Evolutionary conservation across 2,329 filamentous ascomycete genomes (phyloP).

Genomic region (Rhinocladiella similis): DNA sequence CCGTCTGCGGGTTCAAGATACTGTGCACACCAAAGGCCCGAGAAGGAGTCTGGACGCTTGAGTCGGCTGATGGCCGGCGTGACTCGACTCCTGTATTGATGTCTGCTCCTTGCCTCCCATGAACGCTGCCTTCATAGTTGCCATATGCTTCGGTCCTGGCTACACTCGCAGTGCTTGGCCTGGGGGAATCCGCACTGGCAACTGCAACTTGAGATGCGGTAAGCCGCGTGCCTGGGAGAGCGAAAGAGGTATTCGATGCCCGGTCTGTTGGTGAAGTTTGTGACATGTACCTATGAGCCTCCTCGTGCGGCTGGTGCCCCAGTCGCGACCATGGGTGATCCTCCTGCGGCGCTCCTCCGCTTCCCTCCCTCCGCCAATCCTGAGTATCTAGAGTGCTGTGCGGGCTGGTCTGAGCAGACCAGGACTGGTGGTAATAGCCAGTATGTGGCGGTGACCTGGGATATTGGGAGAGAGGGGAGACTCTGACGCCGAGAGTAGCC

Average conservation of each 20-base stretch:
- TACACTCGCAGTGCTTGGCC: conserved; percentile 20
- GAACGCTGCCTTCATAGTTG: conserved; percentile 10
- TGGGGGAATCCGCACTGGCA: conserved; percentile 15
- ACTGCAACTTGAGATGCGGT: conserved; percentile 1
- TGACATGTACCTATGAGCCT: conserved; percentile 30
- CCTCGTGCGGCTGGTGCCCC: conserved; percentile 23
- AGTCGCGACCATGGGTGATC: conserved; percentile 25
- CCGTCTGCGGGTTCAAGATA: conserved; percentile 47
- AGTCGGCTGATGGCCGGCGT: conserved; percentile 16
- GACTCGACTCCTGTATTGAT: conserved; percentile 2
- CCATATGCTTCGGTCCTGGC: conserved; percentile 19
- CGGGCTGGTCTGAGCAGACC: conserved; percentile 12
- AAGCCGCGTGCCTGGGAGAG: conserved; percentile 13
- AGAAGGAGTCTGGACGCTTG: conserved; percentile 15
- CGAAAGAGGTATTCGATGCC: conserved; percentile 18
- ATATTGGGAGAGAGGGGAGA: conserved; percentile 22
- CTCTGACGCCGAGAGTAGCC: conserved; percentile 22
- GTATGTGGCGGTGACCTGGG: conserved; percentile 18
- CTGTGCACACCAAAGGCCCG: conserved; percentile 45
- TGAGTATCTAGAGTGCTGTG: conserved; percentile 8
- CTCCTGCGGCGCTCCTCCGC: conserved; percentile 26
- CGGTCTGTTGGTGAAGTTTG: conserved; percentile 20
- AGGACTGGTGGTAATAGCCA: conserved; percentile 14
- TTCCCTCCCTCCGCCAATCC: conserved; percentile 22
- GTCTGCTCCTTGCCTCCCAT: conserved; percentile 12